A percentile compares a stretch with the other conserved stretches of the same genome.
These are phyloP conservation scores for Tolypocladium cylindrosporum DNA, from an alignment of 2,329 filamentous ascomycete genomes.

Conservation along the genomic window DNA sequence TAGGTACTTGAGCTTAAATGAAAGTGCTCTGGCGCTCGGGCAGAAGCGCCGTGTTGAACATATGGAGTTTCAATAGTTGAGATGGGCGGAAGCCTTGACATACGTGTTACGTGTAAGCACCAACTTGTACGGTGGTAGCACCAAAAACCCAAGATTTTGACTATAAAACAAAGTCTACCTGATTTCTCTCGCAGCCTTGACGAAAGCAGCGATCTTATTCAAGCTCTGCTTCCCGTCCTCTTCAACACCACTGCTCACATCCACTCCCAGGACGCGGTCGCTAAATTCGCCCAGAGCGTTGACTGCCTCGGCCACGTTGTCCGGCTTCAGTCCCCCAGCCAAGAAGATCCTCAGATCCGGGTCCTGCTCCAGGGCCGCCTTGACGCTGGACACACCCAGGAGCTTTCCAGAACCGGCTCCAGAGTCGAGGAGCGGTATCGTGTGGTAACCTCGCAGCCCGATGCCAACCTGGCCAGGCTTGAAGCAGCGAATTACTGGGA, in stretches of 20 bases:
- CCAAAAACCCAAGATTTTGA: neutral
- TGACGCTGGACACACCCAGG: slow-evolving; percentile 63
- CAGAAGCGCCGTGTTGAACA: neutral
- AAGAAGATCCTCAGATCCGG: slow-evolving; percentile 64
- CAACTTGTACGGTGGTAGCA: neutral
- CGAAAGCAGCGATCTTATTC: slow-evolving; percentile 71
- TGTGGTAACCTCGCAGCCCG: slow-evolving; percentile 68
- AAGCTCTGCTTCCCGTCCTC: slow-evolving; percentile 70
- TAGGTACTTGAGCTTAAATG: neutral
- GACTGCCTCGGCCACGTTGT: slow-evolving; percentile 65
- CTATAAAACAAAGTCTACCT: slow-evolving; percentile 21
- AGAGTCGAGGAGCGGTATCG: slow-evolving; percentile 76
- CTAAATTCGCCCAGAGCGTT: slow-evolving; percentile 48
- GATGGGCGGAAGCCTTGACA: neutral
- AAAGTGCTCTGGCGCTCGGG: neutral
- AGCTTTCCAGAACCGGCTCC: slow-evolving; percentile 74
- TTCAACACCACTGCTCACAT: slow-evolving; percentile 93
- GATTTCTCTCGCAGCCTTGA: slow-evolving; percentile 60
- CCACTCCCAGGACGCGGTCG: slow-evolving; percentile 66
- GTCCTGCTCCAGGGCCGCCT: slow-evolving; percentile 55
- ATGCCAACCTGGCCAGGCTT: slow-evolving; percentile 65
- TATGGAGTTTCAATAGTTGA: neutral
- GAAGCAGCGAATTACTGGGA: slow-evolving; percentile 84
- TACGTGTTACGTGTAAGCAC: neutral
- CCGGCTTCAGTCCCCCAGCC: slow-evolving; percentile 73